Percentiles rank a stretch among this genome's conserved stretches.
Evolutionary conservation across 352 stramenopile species (phyloP).

Genomic region (Phytophthora pisi): DNA sequence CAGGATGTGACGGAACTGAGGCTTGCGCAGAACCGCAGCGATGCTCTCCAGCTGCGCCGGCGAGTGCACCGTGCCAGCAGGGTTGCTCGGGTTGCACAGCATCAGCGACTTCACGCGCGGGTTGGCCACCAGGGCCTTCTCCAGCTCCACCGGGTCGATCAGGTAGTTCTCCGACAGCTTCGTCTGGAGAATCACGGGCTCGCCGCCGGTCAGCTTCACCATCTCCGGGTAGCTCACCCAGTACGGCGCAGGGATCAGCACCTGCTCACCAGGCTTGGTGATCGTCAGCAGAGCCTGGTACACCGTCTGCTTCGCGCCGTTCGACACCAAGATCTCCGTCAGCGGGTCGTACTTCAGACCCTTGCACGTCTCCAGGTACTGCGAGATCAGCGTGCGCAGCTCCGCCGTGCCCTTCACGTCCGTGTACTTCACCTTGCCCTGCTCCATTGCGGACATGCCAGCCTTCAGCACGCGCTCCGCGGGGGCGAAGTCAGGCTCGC

Average conservation of each 20-base stretch:
- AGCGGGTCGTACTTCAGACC: conserved; percentile 87
- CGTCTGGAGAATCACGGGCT: conserved; percentile 93
- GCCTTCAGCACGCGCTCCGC: conserved; percentile 90
- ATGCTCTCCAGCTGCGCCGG: conserved; percentile 60
- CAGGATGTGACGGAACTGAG: conserved; percentile 76
- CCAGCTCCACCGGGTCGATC: conserved; percentile 85
- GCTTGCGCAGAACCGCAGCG: conserved; percentile 60
- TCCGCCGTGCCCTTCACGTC: conserved; percentile 92
- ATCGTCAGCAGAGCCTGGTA: conserved; percentile 94
- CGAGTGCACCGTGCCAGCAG: conserved; percentile 86
- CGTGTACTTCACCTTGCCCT: conserved; percentile 94
- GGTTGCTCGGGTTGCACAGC: conserved; percentile 97
- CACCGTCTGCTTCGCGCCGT: conserved; percentile 96
- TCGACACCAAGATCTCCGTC: conserved; percentile 95
- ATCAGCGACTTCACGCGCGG: conserved; percentile 91
- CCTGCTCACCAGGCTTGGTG: conserved; percentile 92
- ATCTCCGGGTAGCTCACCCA: conserved; percentile 98
- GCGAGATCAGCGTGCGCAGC: conserved; percentile 89
- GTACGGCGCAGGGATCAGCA: conserved; percentile 96
- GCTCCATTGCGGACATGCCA: conserved; percentile 64
- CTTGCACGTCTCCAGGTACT: conserved; percentile 93
- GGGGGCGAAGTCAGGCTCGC: conserved; percentile 93
- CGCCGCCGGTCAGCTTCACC: conserved; percentile 89
- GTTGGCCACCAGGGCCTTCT: conserved; percentile 70
- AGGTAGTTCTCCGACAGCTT: conserved; percentile 91